Conservation (phyloP, 768 basidiomycete genomes). For the Hypsizygus marmoreus region DNA sequence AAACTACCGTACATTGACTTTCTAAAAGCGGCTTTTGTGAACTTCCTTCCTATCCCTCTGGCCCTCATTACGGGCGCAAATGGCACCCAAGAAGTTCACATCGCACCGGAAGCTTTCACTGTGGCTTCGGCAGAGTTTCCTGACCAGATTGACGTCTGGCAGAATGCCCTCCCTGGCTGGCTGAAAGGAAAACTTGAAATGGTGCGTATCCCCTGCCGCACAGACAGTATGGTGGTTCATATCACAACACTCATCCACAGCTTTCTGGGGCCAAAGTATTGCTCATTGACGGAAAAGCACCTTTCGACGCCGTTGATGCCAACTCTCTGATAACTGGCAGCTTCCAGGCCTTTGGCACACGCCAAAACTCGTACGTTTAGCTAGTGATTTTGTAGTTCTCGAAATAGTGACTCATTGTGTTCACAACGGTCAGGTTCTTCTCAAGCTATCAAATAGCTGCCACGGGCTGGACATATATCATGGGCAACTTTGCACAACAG, state of each 20-base stretch:
- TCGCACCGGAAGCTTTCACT: constrained; percentile 54
- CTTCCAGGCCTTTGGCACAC: constrained; percentile 55
- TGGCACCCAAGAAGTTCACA: constrained; percentile 49
- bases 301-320: constrained; percentile 50
- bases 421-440: constrained; percentile 45
- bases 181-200: constrained; percentile 49
- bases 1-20: background rate
- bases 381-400: too few species aligned
- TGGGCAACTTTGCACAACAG: constrained; percentile 60
- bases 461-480: constrained; percentile 41
- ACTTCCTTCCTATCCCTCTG: constrained; percentile 52
- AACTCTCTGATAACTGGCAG: constrained; percentile 53
- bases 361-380: constrained; percentile 49
- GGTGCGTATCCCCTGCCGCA: too few species aligned
- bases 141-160: constrained; percentile 56
- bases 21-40: constrained; percentile 40
- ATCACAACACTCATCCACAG: constrained; percentile 17
- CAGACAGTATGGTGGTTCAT: too few species aligned
- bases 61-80: constrained; percentile 44
- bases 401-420: background rate
- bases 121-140: constrained; percentile 52
- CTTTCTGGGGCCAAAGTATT: constrained; percentile 56
- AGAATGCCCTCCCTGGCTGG: constrained; percentile 46
- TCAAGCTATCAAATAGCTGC: constrained; percentile 42
- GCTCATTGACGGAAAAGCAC: constrained; percentile 51